Evolutionary conservation across 495 filamentous ascomycete species (phyloP).

Genomic region (Penicillium desertorum): DNA sequence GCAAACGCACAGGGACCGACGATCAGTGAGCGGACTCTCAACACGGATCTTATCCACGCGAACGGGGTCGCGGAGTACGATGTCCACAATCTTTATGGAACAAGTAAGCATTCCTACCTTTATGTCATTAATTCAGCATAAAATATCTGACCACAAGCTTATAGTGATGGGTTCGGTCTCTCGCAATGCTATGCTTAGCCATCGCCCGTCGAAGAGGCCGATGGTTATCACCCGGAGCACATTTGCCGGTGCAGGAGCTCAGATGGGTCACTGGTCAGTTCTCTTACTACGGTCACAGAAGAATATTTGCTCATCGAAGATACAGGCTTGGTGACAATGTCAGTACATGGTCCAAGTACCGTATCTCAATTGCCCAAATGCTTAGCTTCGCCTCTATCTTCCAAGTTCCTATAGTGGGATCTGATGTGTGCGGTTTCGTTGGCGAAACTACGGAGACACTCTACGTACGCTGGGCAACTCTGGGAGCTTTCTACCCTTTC

Average conservation of each 20-base stretch:
- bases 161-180: constrained; percentile 75
- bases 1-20: constrained; percentile 70
- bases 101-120: constrained; percentile 48
- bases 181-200: constrained; percentile 63
- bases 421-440: constrained; percentile 78
- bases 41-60: constrained; percentile 71
- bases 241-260: constrained; percentile 73
- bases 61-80: constrained; percentile 71
- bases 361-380: constrained; percentile 64
- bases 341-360: constrained; percentile 71
- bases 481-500: constrained; percentile 80
- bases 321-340: constrained; percentile 77
- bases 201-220: constrained; percentile 66
- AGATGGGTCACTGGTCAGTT: constrained; percentile 81
- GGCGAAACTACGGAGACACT: constrained; percentile 72
- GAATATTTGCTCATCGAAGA: neutral
- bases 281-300: too few relatives aligned
- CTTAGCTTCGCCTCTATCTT: constrained; percentile 78
- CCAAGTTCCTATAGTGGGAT: constrained; percentile 83
- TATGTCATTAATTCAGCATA: constrained; percentile 9
- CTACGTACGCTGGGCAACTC: constrained; percentile 77
- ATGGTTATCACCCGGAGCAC: constrained; percentile 82
- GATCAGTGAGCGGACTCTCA: constrained; percentile 70
- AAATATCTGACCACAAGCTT: too few relatives aligned
- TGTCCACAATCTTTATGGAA: constrained; percentile 82